These are phyloP conservation scores for Cystoisospora suis DNA, from an alignment of 169 alveolate species.

Conservation along the genomic window DNA sequence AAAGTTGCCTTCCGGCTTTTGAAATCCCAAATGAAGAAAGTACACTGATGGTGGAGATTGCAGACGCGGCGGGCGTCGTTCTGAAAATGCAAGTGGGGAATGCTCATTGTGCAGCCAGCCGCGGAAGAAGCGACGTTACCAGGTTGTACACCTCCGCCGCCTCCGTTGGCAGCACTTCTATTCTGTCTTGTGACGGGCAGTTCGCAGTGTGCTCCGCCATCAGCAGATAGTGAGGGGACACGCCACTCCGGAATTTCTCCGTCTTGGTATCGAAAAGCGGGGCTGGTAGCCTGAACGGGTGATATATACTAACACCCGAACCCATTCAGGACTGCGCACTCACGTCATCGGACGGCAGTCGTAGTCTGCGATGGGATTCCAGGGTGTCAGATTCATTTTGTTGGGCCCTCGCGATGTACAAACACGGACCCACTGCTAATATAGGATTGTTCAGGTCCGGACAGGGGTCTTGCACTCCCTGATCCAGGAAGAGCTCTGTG, in stretches of 20 bases:
- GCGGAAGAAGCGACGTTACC: no score
- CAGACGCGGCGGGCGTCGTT: conserved; percentile 30
- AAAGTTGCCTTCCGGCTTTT: background rate
- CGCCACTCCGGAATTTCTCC: conserved; percentile 21
- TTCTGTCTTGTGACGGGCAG: background rate
- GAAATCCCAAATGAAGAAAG: conserved; percentile 17
- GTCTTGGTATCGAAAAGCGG: conserved; percentile 32
- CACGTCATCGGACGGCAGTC: background rate
- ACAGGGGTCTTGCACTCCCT: conserved; percentile 23
- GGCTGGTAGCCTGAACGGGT: conserved; percentile 25
- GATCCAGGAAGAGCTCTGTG: background rate
- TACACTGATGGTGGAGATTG: conserved; percentile 16
- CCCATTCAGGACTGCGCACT: background rate
- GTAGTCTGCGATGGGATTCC: background rate
- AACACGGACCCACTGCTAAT: background rate
- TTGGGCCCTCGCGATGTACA: background rate
- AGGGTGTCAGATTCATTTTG: no score
- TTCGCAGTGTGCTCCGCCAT: background rate
- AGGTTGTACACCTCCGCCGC: conserved; percentile 10
- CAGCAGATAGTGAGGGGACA: conserved; percentile 28
- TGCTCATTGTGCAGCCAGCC: no score
- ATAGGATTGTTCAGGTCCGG: background rate
- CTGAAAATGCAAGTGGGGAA: no score
- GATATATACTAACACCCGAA: no score
- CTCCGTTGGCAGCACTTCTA: background rate